Evolutionary conservation across 176 grass and related monocot species (phyloP).

Genomic region (Alloteropsis semialata): DNA sequence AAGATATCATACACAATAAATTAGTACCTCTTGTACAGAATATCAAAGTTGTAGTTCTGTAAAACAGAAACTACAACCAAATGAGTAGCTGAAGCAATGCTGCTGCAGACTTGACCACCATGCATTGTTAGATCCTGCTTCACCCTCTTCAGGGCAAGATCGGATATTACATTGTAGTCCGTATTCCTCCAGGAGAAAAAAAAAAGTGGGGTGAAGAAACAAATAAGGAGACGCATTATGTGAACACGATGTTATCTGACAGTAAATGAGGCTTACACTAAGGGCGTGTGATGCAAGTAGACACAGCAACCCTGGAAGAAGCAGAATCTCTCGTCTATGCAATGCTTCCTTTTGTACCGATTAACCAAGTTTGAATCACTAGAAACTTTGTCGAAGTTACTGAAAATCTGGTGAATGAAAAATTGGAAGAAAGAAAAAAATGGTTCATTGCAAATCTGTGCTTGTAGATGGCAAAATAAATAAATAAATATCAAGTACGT

Average conservation of each 20-base stretch:
- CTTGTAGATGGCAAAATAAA: not conserved
- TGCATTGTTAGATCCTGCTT: slow-evolving; percentile 82
- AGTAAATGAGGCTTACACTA: slow-evolving; percentile 56
- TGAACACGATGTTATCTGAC: slow-evolving; percentile 40
- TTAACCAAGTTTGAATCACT: slow-evolving; percentile 42
- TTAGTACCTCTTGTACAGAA: slow-evolving; percentile 79
- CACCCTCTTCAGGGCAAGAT: slow-evolving; percentile 75
- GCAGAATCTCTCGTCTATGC: slow-evolving; percentile 67
- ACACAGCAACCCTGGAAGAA: slow-evolving; percentile 76
- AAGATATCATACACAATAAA: slow-evolving; percentile 5
- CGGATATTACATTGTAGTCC: slow-evolving; percentile 70
- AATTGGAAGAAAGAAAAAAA: slow-evolving; percentile 38
- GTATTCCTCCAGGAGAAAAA: slow-evolving; percentile 59
- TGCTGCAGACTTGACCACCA: slow-evolving; percentile 77
- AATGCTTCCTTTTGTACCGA: slow-evolving; percentile 75
- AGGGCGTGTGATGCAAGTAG: slow-evolving; percentile 57
- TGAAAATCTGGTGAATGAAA: slow-evolving; percentile 61
- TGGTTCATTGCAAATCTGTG: not conserved
- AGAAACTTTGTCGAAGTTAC: slow-evolving; percentile 55
- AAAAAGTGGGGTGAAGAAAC: not conserved
- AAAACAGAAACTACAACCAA: slow-evolving; percentile 73
- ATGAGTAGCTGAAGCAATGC: slow-evolving; percentile 72
- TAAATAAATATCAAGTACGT: not conserved
- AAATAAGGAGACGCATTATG: slow-evolving; percentile 29
- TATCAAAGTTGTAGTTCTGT: slow-evolving; percentile 68